phyloP scores from a whole-genome alignment of 2,329 filamentous ascomycete species.

The Botrytis porri region DNA sequence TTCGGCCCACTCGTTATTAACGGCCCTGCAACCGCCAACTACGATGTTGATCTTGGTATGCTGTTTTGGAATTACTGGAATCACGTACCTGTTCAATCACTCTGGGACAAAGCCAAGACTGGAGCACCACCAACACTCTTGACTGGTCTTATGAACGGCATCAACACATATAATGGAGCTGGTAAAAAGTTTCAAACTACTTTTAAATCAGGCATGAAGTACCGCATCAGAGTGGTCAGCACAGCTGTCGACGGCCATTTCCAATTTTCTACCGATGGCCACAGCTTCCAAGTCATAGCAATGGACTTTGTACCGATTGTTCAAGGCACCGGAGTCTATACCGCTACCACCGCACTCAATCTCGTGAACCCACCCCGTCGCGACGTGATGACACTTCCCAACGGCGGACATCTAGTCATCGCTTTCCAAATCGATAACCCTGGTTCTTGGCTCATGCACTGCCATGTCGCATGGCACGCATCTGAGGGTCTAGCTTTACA shows the following conservation, averaged over 20 bases:
- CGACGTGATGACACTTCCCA: conserved; percentile 49
- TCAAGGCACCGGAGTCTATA: conserved; percentile 44
- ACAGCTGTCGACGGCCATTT: conserved; percentile 43
- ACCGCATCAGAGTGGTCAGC: conserved; percentile 48
- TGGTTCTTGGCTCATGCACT: conserved; percentile 38
- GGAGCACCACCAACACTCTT: conserved; percentile 33
- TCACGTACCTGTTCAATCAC: conserved; percentile 40
- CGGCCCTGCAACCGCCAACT: conserved; percentile 35
- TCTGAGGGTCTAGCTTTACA: conserved; percentile 52
- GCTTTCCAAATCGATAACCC: conserved; percentile 38
- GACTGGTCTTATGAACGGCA: conserved; percentile 48
- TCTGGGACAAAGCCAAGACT: conserved; percentile 31
- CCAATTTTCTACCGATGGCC: conserved; percentile 50
- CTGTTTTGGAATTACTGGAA: conserved; percentile 21
- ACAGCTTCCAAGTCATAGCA: conserved; percentile 54
- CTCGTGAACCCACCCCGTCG: conserved; percentile 50
- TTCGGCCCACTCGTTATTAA: conserved; percentile 42
- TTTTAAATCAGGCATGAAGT: conserved; percentile 34
- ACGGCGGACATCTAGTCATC: conserved; percentile 34
- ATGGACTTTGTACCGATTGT: conserved; percentile 55
- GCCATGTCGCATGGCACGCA: conserved; percentile 50
- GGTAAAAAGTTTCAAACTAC: conserved; percentile 18
- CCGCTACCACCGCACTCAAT: conserved; percentile 34
- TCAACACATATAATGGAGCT: conserved; percentile 34
- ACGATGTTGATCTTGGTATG: conserved; percentile 21